These are phyloP conservation scores for Rhododendron henanense DNA, from an alignment of 148 eudicot genomes.

Conservation along the genomic window DNA sequence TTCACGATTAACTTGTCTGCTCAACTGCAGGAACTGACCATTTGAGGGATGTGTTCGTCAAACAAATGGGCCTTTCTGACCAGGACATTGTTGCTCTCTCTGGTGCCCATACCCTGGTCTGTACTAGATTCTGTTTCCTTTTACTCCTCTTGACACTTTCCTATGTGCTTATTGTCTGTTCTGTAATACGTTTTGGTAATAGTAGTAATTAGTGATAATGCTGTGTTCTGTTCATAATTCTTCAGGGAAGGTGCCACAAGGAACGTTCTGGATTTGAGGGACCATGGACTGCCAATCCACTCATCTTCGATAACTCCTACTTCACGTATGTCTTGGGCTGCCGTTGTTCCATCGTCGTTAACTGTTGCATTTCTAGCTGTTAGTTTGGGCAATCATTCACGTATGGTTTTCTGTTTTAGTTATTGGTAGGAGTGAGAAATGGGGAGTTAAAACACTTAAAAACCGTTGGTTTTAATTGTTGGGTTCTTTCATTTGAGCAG, in stretches of 20 bases:
- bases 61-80: slow-evolving; percentile 91
- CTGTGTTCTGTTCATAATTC: background rate
- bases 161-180: background rate
- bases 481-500: slow-evolving; percentile 25
- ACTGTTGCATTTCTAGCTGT: background rate
- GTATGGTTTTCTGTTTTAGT: background rate
- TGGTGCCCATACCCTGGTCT: slow-evolving; percentile 93
- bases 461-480: background rate
- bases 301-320: slow-evolving; percentile 83
- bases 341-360: background rate
- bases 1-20: background rate
- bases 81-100: slow-evolving; percentile 91
- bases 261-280: slow-evolving; percentile 98
- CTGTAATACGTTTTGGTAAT: background rate
- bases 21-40: slow-evolving; percentile 68
- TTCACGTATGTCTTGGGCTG: slow-evolving; percentile 49
- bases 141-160: background rate
- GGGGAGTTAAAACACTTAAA: background rate
- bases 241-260: slow-evolving; percentile 96
- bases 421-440: background rate
- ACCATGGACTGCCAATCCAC: slow-evolving; percentile 86
- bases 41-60: slow-evolving; percentile 73
- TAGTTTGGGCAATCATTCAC: background rate
- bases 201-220: background rate
- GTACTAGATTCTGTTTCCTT: slow-evolving; percentile 7